Percentiles rank a stretch among this genome's conserved stretches.
Conservation (phyloP, 768 basidiomycete genomes). For the Russula olivacea region DNA sequence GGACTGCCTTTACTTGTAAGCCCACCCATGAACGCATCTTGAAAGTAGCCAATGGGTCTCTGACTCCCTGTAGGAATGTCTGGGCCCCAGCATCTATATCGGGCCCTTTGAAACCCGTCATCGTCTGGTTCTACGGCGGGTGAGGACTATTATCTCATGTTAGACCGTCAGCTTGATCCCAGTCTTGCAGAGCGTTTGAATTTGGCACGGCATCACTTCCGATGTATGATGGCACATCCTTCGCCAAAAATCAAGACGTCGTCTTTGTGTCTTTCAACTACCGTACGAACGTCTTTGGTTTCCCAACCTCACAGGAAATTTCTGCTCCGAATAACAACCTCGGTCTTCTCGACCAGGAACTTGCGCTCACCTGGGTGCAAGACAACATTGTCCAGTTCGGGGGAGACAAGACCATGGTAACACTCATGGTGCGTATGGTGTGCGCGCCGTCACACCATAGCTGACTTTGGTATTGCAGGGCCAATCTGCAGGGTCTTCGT, state of each 20-base stretch:
- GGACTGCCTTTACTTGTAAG: conserved; percentile 19
- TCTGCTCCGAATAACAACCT: conserved; percentile 3
- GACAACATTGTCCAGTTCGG: conserved; percentile 55
- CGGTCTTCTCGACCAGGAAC: conserved; percentile 19
- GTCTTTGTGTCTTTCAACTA: conserved; percentile 17
- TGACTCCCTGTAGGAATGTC: conserved; percentile 10
- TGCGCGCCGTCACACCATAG: not conserved
- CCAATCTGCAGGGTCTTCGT: conserved; percentile 3
- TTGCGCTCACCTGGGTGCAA: conserved; percentile 51
- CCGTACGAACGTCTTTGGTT: conserved; percentile 18
- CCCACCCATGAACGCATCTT: not conserved
- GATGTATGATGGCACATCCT: conserved; percentile 14
- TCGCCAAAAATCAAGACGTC: conserved; percentile 17
- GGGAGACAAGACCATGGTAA: conserved; percentile 46
- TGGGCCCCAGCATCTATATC: conserved; percentile 11
- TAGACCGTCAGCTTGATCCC: not conserved
- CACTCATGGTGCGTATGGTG: conserved; percentile 27
- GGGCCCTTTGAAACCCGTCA: conserved; percentile 9
- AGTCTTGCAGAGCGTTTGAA: conserved; percentile 3
- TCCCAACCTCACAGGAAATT: conserved; percentile 12
- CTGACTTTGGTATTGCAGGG: conserved; percentile 8
- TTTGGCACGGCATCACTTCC: conserved; percentile 9
- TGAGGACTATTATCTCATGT: not conserved
- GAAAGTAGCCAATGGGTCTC: not conserved
- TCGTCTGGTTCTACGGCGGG: conserved; percentile 21